Conservation (phyloP, 768 basidiomycete genomes). For the Glaciozyma martinii region DNA sequence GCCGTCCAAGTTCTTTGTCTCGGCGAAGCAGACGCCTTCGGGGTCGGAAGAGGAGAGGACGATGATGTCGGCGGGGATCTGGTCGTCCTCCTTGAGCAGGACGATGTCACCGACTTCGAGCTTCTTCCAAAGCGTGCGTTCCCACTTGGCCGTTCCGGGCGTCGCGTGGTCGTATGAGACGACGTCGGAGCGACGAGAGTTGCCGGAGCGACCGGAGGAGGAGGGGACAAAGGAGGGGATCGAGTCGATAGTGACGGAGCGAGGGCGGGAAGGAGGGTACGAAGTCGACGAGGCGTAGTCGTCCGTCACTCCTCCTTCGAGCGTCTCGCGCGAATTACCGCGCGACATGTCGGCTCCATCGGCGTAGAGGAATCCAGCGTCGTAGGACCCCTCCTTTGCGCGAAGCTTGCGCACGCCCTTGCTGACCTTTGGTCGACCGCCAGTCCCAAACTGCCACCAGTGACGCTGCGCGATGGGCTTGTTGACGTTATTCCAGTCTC, state of each 20-base stretch:
- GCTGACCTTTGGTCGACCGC: constrained; percentile 52
- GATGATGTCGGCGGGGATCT: constrained; percentile 90
- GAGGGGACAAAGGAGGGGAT: background rate
- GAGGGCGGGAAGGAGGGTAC: constrained; percentile 18
- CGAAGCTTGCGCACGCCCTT: constrained; percentile 77
- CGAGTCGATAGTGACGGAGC: constrained; percentile 21
- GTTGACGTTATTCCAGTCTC: constrained; percentile 84
- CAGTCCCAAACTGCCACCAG: constrained; percentile 61
- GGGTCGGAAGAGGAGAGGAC: constrained; percentile 85
- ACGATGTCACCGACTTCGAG: constrained; percentile 95
- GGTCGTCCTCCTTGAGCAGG: constrained; percentile 81
- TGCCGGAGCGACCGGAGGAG: constrained; percentile 22
- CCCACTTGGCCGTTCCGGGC: constrained; percentile 73
- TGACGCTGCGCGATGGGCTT: constrained; percentile 65
- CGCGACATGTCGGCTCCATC: background rate
- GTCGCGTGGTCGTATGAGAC: constrained; percentile 67
- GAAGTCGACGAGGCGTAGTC: background rate
- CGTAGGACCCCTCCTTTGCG: constrained; percentile 56
- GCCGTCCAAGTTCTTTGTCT: constrained; percentile 96
- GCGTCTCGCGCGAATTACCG: constrained; percentile 17
- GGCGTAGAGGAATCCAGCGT: constrained; percentile 33
- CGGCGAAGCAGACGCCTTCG: constrained; percentile 85
- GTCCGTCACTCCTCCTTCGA: constrained; percentile 12
- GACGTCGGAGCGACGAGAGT: constrained; percentile 48
- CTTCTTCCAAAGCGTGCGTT: constrained; percentile 97